Evolutionary conservation across 176 grass and related monocot species (phyloP).

Genomic region (bread wheat (Triticum aestivum)): DNA sequence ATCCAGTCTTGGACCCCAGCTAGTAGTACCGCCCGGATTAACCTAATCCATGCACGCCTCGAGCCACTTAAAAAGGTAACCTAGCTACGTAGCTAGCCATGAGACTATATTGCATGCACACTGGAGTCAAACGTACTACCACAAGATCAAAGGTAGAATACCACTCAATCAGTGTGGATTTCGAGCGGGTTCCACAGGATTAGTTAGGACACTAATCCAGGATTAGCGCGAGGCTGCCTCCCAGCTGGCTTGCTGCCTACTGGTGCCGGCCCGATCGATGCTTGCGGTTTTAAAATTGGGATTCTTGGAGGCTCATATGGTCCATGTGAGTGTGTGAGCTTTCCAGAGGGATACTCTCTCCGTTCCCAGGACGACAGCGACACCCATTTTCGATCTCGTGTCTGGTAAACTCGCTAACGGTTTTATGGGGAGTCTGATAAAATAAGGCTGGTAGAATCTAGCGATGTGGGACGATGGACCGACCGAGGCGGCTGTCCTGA

Average conservation of each 20-base stretch:
- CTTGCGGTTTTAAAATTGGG: slow-evolving; percentile 1
- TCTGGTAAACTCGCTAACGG: slow-evolving; percentile 37
- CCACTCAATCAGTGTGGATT: slow-evolving; percentile 33
- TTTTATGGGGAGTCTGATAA: slow-evolving; percentile 28
- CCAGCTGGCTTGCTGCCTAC: slow-evolving; percentile 33
- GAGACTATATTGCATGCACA: background rate
- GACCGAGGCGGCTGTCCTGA: slow-evolving; percentile 29
- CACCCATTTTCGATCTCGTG: slow-evolving; percentile 30
- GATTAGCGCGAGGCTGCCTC: slow-evolving; percentile 52
- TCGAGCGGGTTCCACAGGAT: background rate
- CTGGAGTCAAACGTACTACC: slow-evolving; percentile 55
- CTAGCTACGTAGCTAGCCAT: slow-evolving; percentile 3
- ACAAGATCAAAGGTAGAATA: background rate
- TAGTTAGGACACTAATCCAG: slow-evolving; percentile 50
- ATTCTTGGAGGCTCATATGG: slow-evolving; percentile 26
- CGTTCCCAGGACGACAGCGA: slow-evolving; percentile 31
- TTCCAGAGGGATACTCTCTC: background rate
- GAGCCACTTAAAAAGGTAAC: slow-evolving; percentile 57
- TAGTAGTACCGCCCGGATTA: background rate
- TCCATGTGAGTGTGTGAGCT: slow-evolving; percentile 35
- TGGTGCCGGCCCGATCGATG: background rate
- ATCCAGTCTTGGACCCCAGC: background rate
- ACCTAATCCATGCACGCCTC: slow-evolving; percentile 42
- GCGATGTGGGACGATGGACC: background rate
- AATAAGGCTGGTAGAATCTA: slow-evolving; percentile 34